phyloP scores from a whole-genome alignment of 106 monocot genomes.

The Allium fistulosum region DNA sequence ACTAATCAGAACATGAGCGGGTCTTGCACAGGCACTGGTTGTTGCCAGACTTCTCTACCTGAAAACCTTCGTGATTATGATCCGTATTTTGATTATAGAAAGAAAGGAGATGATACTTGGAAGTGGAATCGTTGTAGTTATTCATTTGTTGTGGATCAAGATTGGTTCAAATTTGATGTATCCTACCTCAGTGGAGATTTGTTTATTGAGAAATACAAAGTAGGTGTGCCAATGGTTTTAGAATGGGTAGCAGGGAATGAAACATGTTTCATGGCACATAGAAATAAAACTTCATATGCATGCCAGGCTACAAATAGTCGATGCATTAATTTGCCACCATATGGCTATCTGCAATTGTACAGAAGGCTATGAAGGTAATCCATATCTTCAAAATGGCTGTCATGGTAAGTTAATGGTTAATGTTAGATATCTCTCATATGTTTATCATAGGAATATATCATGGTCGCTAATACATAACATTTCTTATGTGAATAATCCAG shows the following conservation, averaged over 20 bases:
- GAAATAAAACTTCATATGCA: neutral
- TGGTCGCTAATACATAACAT: neutral
- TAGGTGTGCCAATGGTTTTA: slow-evolving; percentile 3
- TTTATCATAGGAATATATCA: neutral
- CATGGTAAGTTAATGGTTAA: slow-evolving; percentile 17
- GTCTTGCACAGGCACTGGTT: slow-evolving; percentile 45
- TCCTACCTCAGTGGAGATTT: slow-evolving; percentile 5
- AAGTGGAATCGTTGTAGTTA: slow-evolving; percentile 28
- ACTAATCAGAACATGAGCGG: neutral
- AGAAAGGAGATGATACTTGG: slow-evolving; percentile 6
- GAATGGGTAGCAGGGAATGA: slow-evolving; percentile 31
- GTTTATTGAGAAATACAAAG: neutral
- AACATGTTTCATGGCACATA: neutral
- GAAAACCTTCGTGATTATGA: slow-evolving; percentile 13
- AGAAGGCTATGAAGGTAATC: slow-evolving; percentile 35
- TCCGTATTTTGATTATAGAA: neutral
- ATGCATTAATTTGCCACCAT: neutral
- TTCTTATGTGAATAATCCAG: neutral
- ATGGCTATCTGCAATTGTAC: slow-evolving; percentile 25
- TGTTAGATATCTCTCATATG: neutral
- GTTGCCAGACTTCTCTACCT: slow-evolving; percentile 47
- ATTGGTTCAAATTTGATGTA: slow-evolving; percentile 16
- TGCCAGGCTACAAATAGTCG: neutral
- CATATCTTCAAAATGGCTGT: slow-evolving; percentile 33
- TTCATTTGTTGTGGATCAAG: slow-evolving; percentile 19